Evolutionary conservation across 2,329 filamentous ascomycete genomes (phyloP).

Genomic region (Hymenoscyphus scutula): DNA sequence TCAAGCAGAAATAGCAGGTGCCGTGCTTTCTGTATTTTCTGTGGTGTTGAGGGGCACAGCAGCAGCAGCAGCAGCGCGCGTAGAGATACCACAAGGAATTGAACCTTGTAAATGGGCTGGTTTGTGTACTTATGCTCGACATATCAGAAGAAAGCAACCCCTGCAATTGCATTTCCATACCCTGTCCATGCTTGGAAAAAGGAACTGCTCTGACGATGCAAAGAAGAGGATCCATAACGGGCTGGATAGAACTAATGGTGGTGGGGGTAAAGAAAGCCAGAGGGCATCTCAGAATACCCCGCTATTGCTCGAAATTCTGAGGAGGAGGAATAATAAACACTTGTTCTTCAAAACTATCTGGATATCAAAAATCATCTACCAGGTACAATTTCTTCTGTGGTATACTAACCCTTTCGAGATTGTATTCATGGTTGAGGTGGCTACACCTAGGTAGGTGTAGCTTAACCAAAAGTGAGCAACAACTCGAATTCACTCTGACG

Average conservation of each 20-base stretch:
- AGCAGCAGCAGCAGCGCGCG: too few species aligned
- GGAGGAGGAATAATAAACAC: too few species aligned
- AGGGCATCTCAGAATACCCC: neutral
- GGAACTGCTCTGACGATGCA: neutral
- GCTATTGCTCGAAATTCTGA: neutral
- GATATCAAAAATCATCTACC: too few species aligned
- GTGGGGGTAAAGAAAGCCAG: neutral
- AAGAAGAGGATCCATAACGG: slow-evolving; percentile 1
- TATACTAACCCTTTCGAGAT: too few species aligned
- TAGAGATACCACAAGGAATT: too few species aligned
- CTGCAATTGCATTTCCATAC: neutral
- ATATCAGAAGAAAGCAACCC: neutral
- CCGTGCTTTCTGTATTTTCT: neutral
- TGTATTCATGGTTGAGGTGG: too few species aligned
- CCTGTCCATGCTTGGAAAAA: neutral
- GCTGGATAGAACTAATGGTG: neutral
- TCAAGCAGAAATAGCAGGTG: neutral
- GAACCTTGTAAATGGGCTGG: neutral
- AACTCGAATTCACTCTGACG: neutral
- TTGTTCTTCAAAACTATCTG: too few species aligned
- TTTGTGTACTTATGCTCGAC: neutral
- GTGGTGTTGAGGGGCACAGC: neutral
- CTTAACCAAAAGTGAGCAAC: too few species aligned
- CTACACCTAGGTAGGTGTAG: too few species aligned
- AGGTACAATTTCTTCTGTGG: too few species aligned